Evolutionary conservation across 75 land plant species (phyloP), one percentile per base, ranked within the genome.

Genomic region (Pseudotsuga menziesii): DNA sequence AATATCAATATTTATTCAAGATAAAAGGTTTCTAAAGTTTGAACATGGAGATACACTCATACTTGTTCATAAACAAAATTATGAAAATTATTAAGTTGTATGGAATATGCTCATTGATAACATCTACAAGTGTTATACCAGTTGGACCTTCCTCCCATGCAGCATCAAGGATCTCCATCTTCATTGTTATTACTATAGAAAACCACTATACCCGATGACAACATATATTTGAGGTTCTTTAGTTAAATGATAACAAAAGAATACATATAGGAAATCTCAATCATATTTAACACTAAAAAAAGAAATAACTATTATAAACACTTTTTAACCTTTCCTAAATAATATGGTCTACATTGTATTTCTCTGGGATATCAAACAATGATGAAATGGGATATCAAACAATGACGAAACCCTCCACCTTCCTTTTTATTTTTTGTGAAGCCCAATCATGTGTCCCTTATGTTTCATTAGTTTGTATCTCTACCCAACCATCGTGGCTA

Each of bases 81-180:
- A 93, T 86, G 82, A 97, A 97, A 66, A 97, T 85, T 76, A 81
- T 90, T 75, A 97, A 84, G 74, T 77, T 75, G 9, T 69, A 61
- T 29, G 99, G 95, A 62, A 97, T 89, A 80, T 91, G 55, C 22
- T 57, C 22, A 58, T 97, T 97, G n/a, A 97, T 78, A 74, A 64
- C 75, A 66, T 94, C 83, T 29, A 98, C 95, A 78, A 94, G 86
- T 54, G 52, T 75, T 60, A 91, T 85, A 48, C 99, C 99, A 85
- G 75, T 77, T 56, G 88, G 83, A 72, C 92, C 98, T 58, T 83
- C 81, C 20, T 72, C 84, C 98, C 98, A 94, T 60, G 98, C 91
- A 78, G 81, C 73, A 58, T 63, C 84, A 61, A 95, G 95, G 27
- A 97, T 85, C 82, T 97, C 99, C 98, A 97, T 92, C 77, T 97